These are phyloP conservation scores for Emmonsia crescens DNA, from an alignment of 2,329 filamentous ascomycete species.

Conservation along the genomic window DNA sequence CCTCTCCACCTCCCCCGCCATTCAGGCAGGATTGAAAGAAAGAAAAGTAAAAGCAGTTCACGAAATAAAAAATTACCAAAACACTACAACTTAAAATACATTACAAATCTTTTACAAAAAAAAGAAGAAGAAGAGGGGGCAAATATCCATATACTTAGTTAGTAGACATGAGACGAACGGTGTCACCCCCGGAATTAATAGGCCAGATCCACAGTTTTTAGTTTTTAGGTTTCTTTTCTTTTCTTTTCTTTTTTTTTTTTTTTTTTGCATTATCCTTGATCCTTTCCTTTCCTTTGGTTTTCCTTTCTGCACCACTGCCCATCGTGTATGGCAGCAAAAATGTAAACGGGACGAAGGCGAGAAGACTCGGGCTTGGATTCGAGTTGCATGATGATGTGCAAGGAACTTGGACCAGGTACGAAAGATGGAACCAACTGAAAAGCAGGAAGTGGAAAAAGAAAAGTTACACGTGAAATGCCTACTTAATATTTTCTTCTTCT, in stretches of 20 bases:
- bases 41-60: neutral
- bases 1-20: neutral
- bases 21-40: neutral
- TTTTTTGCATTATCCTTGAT: neutral
- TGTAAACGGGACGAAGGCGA: neutral
- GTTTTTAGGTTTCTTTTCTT: neutral
- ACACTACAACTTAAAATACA: neutral
- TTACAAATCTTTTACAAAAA: neutral
- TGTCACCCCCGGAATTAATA: neutral
- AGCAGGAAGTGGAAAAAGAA: neutral
- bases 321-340: constrained; percentile 3
- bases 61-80: neutral
- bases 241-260: neutral
- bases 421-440: neutral
- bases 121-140: neutral
- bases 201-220: neutral
- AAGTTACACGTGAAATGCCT: neutral
- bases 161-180: neutral
- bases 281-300: neutral
- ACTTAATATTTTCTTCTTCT: neutral
- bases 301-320: constrained; percentile 2
- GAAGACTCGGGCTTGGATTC: constrained; percentile 1
- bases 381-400: constrained; percentile 1
- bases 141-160: neutral
- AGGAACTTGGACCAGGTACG: constrained; percentile 2